A percentile compares a stretch with the other conserved stretches of the same genome.
Evolutionary conservation across 108 stramenopile species (phyloP).

Genomic region (Hondaea fermentalgiana): DNA sequence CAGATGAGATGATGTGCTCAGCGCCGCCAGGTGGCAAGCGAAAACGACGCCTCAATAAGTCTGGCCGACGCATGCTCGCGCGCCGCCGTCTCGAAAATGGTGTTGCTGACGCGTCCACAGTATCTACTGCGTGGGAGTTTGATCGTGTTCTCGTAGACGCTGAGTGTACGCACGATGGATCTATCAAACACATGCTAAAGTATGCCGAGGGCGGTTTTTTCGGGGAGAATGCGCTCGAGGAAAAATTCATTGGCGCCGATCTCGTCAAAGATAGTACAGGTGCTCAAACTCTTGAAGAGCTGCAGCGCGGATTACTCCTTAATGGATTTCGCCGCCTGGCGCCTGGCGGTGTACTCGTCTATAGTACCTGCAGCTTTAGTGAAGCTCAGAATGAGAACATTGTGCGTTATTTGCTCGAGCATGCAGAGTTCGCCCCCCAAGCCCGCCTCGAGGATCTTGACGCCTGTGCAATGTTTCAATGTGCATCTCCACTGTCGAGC

Average conservation of each 20-base stretch:
- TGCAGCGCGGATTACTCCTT: conserved; percentile 61
- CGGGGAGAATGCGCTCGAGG: background rate
- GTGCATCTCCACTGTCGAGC: background rate
- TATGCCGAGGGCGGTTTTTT: conserved; percentile 6
- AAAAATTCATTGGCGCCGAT: conserved; percentile 31
- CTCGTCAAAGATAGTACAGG: background rate
- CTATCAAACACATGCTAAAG: conserved; percentile 46
- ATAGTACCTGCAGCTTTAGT: conserved; percentile 79
- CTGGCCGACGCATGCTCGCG: conserved; percentile 63
- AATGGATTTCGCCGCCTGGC: conserved; percentile 66
- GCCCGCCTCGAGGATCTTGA: background rate
- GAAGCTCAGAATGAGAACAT: conserved; percentile 75
- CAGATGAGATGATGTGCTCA: background rate
- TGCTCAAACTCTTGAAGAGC: conserved; percentile 46
- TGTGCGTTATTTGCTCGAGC: conserved; percentile 59
- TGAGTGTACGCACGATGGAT: conserved; percentile 87
- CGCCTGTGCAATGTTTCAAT: background rate
- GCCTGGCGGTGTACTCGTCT: conserved; percentile 70
- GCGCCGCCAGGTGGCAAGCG: conserved; percentile 30
- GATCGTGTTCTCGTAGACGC: conserved; percentile 84
- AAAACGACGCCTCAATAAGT: conserved; percentile 74
- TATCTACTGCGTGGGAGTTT: conserved; percentile 30
- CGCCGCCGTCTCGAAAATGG: conserved; percentile 27
- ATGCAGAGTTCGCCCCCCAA: background rate
- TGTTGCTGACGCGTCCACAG: background rate